Conservation (phyloP, 1,139 yeast species). For the Suhomyces taliae region DNA sequence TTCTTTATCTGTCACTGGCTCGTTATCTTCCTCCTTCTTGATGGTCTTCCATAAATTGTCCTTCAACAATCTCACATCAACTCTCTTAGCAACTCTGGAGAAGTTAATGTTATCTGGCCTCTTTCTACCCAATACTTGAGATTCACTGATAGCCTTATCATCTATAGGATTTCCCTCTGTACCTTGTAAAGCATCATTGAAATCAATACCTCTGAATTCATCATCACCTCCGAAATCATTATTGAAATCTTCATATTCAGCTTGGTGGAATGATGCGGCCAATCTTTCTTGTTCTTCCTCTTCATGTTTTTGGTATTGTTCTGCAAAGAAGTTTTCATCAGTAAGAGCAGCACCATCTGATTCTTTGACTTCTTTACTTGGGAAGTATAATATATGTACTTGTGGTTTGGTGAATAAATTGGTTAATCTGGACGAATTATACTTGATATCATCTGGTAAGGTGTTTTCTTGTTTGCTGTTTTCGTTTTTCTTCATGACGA, state of each 20-base stretch:
- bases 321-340: constrained; percentile 78
- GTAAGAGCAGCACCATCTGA: constrained; percentile 32
- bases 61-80: constrained; percentile 76
- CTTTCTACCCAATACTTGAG: constrained; percentile 15
- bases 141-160: constrained; percentile 13
- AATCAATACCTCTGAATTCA: constrained; percentile 45
- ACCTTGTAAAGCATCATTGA: constrained; percentile 44
- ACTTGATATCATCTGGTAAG: constrained; percentile 74
- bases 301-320: constrained; percentile 52
- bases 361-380: constrained; percentile 20
- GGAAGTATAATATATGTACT: constrained; percentile 35
- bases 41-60: constrained; percentile 79
- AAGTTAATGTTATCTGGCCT: constrained; percentile 70
- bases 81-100: constrained; percentile 80
- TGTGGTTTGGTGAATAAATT: constrained; percentile 70
- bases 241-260: constrained; percentile 45
- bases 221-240: constrained; percentile 40
- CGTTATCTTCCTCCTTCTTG: constrained; percentile 19
- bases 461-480: constrained; percentile 37
- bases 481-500: constrained; percentile 29
- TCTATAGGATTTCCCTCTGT: constrained; percentile 19
- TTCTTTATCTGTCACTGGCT: not conserved
- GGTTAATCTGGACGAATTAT: constrained; percentile 67
- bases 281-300: constrained; percentile 36
- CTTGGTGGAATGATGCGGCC: constrained; percentile 46